Evolutionary conservation across 805 yeast genomes (phyloP).

Genomic region (Saturnispora dispora): DNA sequence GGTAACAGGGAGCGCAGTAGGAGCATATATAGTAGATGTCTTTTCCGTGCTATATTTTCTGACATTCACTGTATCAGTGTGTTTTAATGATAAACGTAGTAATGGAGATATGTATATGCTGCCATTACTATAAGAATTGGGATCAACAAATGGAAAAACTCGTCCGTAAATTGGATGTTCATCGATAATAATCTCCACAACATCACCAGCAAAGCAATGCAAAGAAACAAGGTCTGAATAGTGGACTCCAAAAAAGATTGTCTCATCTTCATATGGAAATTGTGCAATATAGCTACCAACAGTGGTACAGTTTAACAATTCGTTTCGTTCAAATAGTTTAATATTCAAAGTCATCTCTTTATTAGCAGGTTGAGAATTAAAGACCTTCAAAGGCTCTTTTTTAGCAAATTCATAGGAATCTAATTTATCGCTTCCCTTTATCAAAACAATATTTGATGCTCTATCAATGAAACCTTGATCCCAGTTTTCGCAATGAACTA

Average conservation of each 20-base stretch:
- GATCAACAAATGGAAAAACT: slow-evolving; percentile 56
- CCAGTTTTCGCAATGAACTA: slow-evolving; percentile 62
- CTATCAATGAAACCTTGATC: slow-evolving; percentile 50
- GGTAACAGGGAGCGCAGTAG: slow-evolving; percentile 21
- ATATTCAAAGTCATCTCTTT: neutral
- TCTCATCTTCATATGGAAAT: slow-evolving; percentile 34
- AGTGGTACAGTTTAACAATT: slow-evolving; percentile 16
- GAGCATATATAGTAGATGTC: neutral
- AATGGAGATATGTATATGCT: slow-evolving; percentile 56
- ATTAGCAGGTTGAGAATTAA: neutral
- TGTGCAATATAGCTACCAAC: slow-evolving; percentile 11
- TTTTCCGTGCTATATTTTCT: neutral
- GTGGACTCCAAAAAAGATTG: slow-evolving; percentile 37
- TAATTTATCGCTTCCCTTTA: slow-evolving; percentile 24
- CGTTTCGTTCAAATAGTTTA: slow-evolving; percentile 5
- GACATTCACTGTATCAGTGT: neutral
- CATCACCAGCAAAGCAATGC: slow-evolving; percentile 64
- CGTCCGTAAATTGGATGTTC: slow-evolving; percentile 27
- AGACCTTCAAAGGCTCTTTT: neutral
- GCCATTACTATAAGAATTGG: slow-evolving; percentile 36
- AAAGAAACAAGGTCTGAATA: slow-evolving; percentile 44
- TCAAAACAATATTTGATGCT: slow-evolving; percentile 46
- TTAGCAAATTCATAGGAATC: neutral
- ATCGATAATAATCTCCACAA: slow-evolving; percentile 27
- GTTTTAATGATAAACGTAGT: slow-evolving; percentile 33